Conservation (phyloP, 2,329 filamentous ascomycete species). For the Macrophomina phaseolina region DNA sequence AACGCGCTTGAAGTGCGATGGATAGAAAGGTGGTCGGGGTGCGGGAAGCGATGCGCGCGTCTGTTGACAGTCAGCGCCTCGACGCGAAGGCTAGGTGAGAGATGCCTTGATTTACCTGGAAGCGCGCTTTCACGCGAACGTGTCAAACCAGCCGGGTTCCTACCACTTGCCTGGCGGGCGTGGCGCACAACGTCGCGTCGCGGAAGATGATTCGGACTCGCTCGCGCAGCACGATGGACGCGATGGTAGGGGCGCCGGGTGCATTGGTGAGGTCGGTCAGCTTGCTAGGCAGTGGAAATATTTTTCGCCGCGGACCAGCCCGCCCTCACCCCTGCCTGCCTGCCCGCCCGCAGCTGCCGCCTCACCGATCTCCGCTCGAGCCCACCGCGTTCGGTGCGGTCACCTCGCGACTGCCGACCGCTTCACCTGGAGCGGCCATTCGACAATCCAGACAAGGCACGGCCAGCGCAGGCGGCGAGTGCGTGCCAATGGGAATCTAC, state of each 20-base stretch:
- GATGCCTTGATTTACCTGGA: background rate
- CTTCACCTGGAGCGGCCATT: background rate
- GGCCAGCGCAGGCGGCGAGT: too few species aligned
- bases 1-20: background rate
- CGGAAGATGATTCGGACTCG: constrained; percentile 4
- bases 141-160: background rate
- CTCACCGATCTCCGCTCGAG: background rate
- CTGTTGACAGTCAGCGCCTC: constrained; percentile 20
- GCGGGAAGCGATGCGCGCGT: constrained; percentile 11
- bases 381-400: background rate
- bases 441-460: too few species aligned
- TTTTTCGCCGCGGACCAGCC: constrained; percentile 14
- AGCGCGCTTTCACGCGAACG: background rate
- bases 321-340: background rate
- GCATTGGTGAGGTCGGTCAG: constrained; percentile 15
- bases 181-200: constrained; percentile 13
- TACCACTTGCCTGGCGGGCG: background rate
- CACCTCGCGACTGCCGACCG: background rate
- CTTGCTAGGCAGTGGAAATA: constrained; percentile 17
- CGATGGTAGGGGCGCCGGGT: constrained; percentile 22
- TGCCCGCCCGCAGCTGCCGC: background rate
- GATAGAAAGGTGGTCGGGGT: background rate
- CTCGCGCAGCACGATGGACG: constrained; percentile 17
- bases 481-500: background rate
- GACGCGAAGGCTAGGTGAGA: background rate